These are phyloP conservation scores for Cutaneotrichosporon sp. DNA, from an alignment of 1,284 basidiomycete genomes.

Conservation along the genomic window DNA sequence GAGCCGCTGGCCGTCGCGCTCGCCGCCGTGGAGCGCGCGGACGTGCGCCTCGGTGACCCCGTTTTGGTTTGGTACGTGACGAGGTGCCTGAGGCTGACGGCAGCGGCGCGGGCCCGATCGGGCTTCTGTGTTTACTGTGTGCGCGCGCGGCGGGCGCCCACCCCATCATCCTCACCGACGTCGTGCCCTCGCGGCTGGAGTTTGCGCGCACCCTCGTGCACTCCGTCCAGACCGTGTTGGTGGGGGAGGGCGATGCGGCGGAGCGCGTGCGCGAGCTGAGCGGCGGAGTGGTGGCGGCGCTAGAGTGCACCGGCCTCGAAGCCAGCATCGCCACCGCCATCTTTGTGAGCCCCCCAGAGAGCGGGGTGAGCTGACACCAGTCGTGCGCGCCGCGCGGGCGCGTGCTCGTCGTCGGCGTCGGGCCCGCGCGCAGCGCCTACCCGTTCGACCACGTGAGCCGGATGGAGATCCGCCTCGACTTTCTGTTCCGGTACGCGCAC, in stretches of 20 bases:
- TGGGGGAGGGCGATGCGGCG: conserved; percentile 19
- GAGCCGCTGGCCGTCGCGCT: conserved; percentile 59
- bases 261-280: conserved; percentile 47
- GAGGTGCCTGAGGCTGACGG: background rate
- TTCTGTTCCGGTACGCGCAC: conserved; percentile 55
- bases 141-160: conserved; percentile 57
- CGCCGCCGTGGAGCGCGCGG: conserved; percentile 57
- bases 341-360: conserved; percentile 58
- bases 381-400: conserved; percentile 55
- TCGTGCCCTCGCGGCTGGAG: conserved; percentile 56
- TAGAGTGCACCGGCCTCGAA: conserved; percentile 74
- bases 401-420: conserved; percentile 59
- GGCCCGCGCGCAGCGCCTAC: conserved; percentile 30
- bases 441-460: conserved; percentile 57
- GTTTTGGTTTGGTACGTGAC: conserved; percentile 52
- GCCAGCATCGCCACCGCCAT: conserved; percentile 78
- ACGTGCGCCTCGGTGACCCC: conserved; percentile 55
- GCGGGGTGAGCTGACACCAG: conserved; percentile 26
- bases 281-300: conserved; percentile 37
- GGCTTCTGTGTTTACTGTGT: conserved; percentile 57
- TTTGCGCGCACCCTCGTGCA: conserved; percentile 59
- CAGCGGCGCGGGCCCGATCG: conserved; percentile 57
- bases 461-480: conserved; percentile 58
- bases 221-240: conserved; percentile 52
- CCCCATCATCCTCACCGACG: conserved; percentile 59